Evolutionary conservation across 176 grass and related monocot genomes (phyloP), one percentile per base, ranked within the genome.

Genomic region (Bothriochloa decipiens): DNA sequence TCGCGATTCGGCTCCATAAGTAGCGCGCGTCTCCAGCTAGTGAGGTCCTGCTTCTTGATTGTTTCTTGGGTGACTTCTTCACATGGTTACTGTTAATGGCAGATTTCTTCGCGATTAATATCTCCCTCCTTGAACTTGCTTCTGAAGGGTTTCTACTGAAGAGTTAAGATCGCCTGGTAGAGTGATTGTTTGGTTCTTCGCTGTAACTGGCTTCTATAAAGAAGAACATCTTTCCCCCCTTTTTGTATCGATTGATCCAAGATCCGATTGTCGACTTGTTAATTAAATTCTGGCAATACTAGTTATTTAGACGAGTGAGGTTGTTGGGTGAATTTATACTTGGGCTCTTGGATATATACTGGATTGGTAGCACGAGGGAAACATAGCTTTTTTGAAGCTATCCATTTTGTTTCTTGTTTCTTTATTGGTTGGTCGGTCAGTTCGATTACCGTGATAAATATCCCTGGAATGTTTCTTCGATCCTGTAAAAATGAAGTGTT

Each of bases 161-260:
- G 52, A 66, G 66, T 35, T 72, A 77, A 82, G 57, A 73, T 82
- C 45, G 11, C 66, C 55, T 40, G 36, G 28, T 58, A 71, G 65
- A 41, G 42, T 62, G 26, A 81, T 69, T 13, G 67, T 45, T 35
- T 35, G 23, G 72, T 82, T 45, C 64, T 81, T 23, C 58, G 52
- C 58, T 45, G 16, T 41, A 18, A 33, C 42, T 25, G 42, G 73
- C 15, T 65, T 9, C 15, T 27, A 77, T 14, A 66, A 65, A 78
- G 18, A 67, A 36, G 49, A 26, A 52, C 36, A 37, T 17, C 12
- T 23, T 23, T 16, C 40, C 46, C 36, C 22, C 29, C 45, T 45
- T 52, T 66, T 45, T 28, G 26, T 46, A 52, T 78, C 42, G 73
- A 46, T 65, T 57, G 29, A 36, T 80, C 82, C 46, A 80, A 80